phyloP scores from a whole-genome alignment of 192 early-diverging fungal species.

The Coemansia sp. region DNA sequence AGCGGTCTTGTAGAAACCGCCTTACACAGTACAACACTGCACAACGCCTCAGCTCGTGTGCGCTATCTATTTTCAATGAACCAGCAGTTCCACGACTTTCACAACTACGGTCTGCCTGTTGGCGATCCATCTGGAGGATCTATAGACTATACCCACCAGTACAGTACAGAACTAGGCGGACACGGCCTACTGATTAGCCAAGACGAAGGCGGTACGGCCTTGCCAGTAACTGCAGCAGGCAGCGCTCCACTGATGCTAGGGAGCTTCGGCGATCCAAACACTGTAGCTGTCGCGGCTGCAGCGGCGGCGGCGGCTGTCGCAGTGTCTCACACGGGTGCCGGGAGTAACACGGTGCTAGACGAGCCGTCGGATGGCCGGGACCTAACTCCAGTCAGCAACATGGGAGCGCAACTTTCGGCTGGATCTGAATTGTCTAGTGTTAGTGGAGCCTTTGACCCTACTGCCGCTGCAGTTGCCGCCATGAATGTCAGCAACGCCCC shows the following conservation, averaged over 20 bases:
- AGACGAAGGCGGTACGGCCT: constrained; percentile 28
- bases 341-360: constrained; percentile 22
- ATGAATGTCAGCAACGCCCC: constrained; percentile 48
- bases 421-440: constrained; percentile 17
- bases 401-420: constrained; percentile 14
- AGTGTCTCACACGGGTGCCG: constrained; percentile 20
- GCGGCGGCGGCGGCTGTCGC: constrained; percentile 34
- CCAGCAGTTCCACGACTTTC: constrained; percentile 53
- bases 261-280: constrained; percentile 37
- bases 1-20: background rate
- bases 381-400: constrained; percentile 32
- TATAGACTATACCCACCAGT: constrained; percentile 53
- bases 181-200: constrained; percentile 51
- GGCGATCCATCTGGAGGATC: constrained; percentile 35
- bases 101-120: constrained; percentile 53
- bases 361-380: constrained; percentile 25
- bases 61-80: constrained; percentile 31
- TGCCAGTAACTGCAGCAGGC: constrained; percentile 28
- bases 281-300: constrained; percentile 45
- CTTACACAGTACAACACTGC: background rate
- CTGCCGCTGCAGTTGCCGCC: constrained; percentile 50
- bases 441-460: constrained; percentile 41
- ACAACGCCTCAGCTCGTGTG: background rate
- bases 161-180: constrained; percentile 40
- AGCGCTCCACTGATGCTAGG: constrained; percentile 40